Evolutionary conservation across 768 basidiomycete species (phyloP).

Genomic region (Tulasnella sp.): DNA sequence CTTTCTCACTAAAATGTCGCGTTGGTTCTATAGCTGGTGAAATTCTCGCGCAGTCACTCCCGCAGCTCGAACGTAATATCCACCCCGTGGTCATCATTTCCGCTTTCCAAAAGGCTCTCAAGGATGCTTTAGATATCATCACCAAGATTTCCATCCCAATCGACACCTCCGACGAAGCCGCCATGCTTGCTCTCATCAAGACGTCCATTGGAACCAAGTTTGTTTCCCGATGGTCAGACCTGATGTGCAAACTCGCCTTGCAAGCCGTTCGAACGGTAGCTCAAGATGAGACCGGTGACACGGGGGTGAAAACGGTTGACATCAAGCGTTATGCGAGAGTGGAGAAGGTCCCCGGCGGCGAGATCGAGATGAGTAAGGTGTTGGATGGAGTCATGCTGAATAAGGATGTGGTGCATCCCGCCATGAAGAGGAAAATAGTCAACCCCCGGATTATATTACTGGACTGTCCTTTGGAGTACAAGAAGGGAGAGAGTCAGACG

Average conservation of each 20-base stretch:
- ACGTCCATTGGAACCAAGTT: slow-evolving; percentile 99
- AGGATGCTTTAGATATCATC: slow-evolving; percentile 84
- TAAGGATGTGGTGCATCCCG: slow-evolving; percentile 97
- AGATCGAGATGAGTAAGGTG: slow-evolving; percentile 87
- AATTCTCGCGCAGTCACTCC: slow-evolving; percentile 89
- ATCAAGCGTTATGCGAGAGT: slow-evolving; percentile 97
- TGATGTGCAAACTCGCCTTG: slow-evolving; percentile 93
- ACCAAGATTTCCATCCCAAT: slow-evolving; percentile 84
- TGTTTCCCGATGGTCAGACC: slow-evolving; percentile 89
- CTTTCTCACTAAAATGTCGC: neutral
- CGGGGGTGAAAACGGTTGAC: slow-evolving; percentile 79
- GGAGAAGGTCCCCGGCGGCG: slow-evolving; percentile 95
- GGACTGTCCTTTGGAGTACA: slow-evolving; percentile 96
- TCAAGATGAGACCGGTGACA: slow-evolving; percentile 44
- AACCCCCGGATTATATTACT: slow-evolving; percentile 84
- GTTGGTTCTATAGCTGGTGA: slow-evolving; percentile 62
- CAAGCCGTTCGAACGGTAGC: slow-evolving; percentile 88
- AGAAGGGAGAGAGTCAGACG: slow-evolving; percentile 97
- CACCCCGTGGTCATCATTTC: slow-evolving; percentile 99
- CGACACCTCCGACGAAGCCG: slow-evolving; percentile 70
- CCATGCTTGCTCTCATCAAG: slow-evolving; percentile 96
- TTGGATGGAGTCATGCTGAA: slow-evolving; percentile 91
- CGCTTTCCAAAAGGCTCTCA: slow-evolving; percentile 93
- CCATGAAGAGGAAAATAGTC: slow-evolving; percentile 85
- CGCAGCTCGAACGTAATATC: slow-evolving; percentile 91